Percentiles rank a stretch among this genome's conserved stretches.
These are phyloP conservation scores for Dothideomycetidae sp. DNA, from an alignment of 2,329 filamentous ascomycete genomes.

Conservation along the genomic window DNA sequence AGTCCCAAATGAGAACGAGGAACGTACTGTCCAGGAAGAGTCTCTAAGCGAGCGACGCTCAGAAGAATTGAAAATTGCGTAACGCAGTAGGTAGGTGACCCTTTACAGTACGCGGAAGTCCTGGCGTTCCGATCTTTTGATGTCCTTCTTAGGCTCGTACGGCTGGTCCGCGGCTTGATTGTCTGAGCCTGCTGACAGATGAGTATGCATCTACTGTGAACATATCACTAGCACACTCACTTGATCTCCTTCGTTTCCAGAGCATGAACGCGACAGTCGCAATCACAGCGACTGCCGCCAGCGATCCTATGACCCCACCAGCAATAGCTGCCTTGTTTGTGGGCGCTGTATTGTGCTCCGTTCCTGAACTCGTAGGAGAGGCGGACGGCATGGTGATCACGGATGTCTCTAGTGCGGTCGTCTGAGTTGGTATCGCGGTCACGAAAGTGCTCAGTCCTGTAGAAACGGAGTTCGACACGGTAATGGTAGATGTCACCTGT, in stretches of 20 bases:
- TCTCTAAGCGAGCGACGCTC: too few relatives aligned
- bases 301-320: constrained; percentile 10
- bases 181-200: constrained; percentile 3
- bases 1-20: too few relatives aligned
- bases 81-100: too few relatives aligned
- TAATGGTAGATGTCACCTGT: constrained; percentile 6
- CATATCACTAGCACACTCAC: constrained; percentile 7
- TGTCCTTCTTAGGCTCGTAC: constrained; percentile 6
- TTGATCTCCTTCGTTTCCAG: constrained; percentile 8
- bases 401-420: constrained; percentile 6
- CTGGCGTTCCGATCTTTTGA: constrained; percentile 2
- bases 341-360: not conserved
- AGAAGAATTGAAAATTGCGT: too few relatives aligned
- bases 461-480: constrained; percentile 4
- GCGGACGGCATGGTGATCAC: constrained; percentile 4
- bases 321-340: constrained; percentile 9
- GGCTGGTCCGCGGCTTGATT: constrained; percentile 6
- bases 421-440: constrained; percentile 4
- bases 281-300: constrained; percentile 9
- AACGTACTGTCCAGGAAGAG: too few relatives aligned
- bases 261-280: constrained; percentile 8
- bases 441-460: constrained; percentile 4
- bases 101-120: constrained; percentile 4
- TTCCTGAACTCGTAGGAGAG: constrained; percentile 1
- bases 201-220: constrained; percentile 1